Percentiles rank a stretch among this genome's conserved stretches.
Evolutionary conservation across 441 rosid genomes (phyloP).

Genomic region (Manihot esculenta): DNA sequence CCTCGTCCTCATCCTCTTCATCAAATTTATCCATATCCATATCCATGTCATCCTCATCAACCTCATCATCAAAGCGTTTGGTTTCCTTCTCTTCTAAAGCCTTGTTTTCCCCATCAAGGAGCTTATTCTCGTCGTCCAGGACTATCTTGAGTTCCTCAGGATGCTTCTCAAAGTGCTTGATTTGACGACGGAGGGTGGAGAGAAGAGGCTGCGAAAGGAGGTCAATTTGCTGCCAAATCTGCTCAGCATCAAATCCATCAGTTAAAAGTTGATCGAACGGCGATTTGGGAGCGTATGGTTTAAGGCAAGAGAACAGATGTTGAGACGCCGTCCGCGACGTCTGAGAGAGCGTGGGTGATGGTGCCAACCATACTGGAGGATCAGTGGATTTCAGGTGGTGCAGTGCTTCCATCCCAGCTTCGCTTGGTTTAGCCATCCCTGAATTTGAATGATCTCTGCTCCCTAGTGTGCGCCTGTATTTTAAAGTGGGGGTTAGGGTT

Average conservation of each 20-base stretch:
- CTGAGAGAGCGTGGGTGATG: slow-evolving; percentile 47
- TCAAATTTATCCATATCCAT: slow-evolving; percentile 13
- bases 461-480: background rate
- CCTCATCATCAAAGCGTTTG: background rate
- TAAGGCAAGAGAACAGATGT: slow-evolving; percentile 56
- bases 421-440: slow-evolving; percentile 5
- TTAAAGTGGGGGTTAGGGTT: slow-evolving; percentile 18
- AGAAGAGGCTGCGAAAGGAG: slow-evolving; percentile 67
- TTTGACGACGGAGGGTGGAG: slow-evolving; percentile 52
- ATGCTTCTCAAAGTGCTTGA: slow-evolving; percentile 51
- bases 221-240: slow-evolving; percentile 96
- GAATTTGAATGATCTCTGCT: background rate
- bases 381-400: slow-evolving; percentile 35
- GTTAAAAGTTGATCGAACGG: slow-evolving; percentile 67
- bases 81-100: slow-evolving; percentile 27
- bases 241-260: slow-evolving; percentile 85
- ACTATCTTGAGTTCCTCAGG: slow-evolving; percentile 43
- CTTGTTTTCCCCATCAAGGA: background rate
- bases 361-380: slow-evolving; percentile 64
- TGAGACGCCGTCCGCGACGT: slow-evolving; percentile 58
- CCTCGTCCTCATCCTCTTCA: slow-evolving; percentile 33
- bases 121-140: background rate
- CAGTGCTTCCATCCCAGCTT: slow-evolving; percentile 23
- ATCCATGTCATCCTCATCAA: slow-evolving; percentile 12
- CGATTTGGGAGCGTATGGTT: slow-evolving; percentile 52